These are phyloP conservation scores for Pterocarpus santalinus DNA, from an alignment of 306 rosid species.

Conservation along the genomic window DNA sequence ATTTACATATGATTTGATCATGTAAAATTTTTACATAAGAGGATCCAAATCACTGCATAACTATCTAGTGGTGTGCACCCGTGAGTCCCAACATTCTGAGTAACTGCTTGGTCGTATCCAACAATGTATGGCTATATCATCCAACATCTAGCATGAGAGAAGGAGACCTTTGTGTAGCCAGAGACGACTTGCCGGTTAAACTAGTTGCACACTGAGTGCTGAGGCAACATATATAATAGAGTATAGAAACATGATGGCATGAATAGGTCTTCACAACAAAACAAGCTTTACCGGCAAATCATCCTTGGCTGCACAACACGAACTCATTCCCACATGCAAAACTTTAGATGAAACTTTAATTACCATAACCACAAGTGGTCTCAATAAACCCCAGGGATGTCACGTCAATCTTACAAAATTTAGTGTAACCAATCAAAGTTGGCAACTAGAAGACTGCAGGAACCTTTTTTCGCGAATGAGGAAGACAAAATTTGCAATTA, in stretches of 20 bases:
- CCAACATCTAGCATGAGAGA: slow-evolving; percentile 66
- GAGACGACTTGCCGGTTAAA: slow-evolving; percentile 67
- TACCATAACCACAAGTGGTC: background rate
- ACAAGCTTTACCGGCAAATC: background rate
- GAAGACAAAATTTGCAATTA: background rate
- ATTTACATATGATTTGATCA: background rate
- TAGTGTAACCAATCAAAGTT: background rate
- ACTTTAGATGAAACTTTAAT: background rate
- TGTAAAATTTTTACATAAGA: background rate
- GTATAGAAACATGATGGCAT: background rate
- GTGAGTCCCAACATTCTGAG: no score
- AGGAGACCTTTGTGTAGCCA: slow-evolving; percentile 69
- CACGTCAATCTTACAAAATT: background rate
- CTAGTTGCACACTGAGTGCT: background rate
- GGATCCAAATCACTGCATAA: background rate
- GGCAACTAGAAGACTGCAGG: background rate
- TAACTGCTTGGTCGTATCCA: background rate
- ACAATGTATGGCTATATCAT: slow-evolving; percentile 38
- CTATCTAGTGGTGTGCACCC: no score
- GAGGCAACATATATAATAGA: background rate
- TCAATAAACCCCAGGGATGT: background rate
- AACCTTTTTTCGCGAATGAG: background rate
- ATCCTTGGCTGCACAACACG: slow-evolving; percentile 15
- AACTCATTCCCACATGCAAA: slow-evolving; percentile 9
- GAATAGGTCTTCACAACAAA: background rate